Conservation (phyloP, 495 filamentous ascomycete species). For the Xylaria flabelliformis region DNA sequence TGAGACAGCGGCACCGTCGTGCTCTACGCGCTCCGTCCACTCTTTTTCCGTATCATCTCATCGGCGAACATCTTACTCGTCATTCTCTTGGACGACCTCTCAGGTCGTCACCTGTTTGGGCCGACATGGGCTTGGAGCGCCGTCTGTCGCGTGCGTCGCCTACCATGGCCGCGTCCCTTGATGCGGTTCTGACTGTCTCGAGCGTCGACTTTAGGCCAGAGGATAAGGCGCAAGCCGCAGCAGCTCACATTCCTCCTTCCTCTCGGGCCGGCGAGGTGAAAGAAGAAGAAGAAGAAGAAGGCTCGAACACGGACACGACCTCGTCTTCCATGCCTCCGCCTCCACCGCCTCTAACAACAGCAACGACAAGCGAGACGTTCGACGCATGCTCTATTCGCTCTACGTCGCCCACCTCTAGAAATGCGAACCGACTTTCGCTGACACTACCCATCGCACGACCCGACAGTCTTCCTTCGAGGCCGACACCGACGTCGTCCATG, state of each 20-base stretch:
- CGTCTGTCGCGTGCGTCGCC: conserved; percentile 33
- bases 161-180: conserved; percentile 37
- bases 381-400: conserved; percentile 60
- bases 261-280: conserved; percentile 30
- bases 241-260: conserved; percentile 15
- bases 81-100: conserved; percentile 32
- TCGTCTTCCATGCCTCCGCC: conserved; percentile 37
- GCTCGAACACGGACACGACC: conserved; percentile 31
- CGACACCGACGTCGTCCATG: conserved; percentile 52
- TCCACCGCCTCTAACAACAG: conserved; percentile 20
- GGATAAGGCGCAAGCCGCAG: conserved; percentile 29
- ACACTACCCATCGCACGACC: conserved; percentile 71
- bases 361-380: conserved; percentile 34
- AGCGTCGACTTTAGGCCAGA: conserved; percentile 30
- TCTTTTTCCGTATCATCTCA: conserved; percentile 32
- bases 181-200: conserved; percentile 41
- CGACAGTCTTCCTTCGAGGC: conserved; percentile 49
- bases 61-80: conserved; percentile 26
- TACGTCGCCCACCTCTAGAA: conserved; percentile 62
- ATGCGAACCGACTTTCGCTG: conserved; percentile 78
- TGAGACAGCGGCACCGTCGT: conserved; percentile 34
- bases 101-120: conserved; percentile 27
- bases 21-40: conserved; percentile 33
- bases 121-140: conserved; percentile 37
- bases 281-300: conserved; percentile 32